Percentiles rank a stretch among this genome's conserved stretches.
Conservation (phyloP, 441 rosid species). For the Monsonia emarginata region DNA sequence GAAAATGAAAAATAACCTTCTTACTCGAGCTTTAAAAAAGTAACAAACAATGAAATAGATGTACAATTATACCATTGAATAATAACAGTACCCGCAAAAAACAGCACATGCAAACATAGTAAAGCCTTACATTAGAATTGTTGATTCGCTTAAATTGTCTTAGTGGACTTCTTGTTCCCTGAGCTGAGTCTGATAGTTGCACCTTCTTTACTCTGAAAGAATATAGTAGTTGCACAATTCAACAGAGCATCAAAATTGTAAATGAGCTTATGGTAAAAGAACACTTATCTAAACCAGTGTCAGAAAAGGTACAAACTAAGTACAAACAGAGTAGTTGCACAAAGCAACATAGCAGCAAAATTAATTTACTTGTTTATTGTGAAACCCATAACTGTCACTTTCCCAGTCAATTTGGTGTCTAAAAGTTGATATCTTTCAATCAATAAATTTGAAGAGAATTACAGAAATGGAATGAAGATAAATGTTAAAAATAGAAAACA, state of each 20-base stretch:
- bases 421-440: not conserved
- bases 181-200: constrained; percentile 73
- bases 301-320: not conserved
- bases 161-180: constrained; percentile 62
- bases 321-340: not conserved
- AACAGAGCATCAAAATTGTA: constrained; percentile 4
- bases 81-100: not conserved
- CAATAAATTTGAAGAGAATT: not conserved
- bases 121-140: constrained; percentile 43
- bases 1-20: not conserved
- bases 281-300: not conserved
- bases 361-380: no score
- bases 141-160: constrained; percentile 47
- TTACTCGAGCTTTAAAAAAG: not conserved
- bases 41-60: not conserved
- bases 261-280: not conserved
- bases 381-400: not conserved
- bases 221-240: constrained; percentile 9
- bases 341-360: not conserved
- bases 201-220: constrained; percentile 74
- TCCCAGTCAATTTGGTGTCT: not conserved
- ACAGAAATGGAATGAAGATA: not conserved
- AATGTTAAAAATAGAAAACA: not conserved
- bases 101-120: constrained; percentile 6
- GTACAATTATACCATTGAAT: not conserved